These are phyloP conservation scores for Colletotrichum endophyticum DNA, from an alignment of 2,329 filamentous ascomycete genomes.

Conservation along the genomic window DNA sequence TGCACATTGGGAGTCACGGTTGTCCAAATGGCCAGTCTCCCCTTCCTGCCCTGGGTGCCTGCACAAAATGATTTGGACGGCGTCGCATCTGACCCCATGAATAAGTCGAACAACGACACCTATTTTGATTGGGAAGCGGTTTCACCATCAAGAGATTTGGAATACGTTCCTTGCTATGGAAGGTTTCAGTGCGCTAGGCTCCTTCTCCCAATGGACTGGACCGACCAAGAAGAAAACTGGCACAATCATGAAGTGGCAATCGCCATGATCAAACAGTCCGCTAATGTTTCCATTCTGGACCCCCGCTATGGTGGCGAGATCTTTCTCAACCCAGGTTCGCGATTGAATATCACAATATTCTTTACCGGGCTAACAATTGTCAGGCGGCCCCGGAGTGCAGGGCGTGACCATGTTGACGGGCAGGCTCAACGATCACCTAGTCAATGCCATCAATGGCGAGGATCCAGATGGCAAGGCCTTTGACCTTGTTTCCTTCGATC, in stretches of 20 bases:
- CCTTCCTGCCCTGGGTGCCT: not conserved
- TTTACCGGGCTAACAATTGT: not conserved
- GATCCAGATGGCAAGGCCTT: slow-evolving; percentile 40
- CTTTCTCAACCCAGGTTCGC: slow-evolving; percentile 44
- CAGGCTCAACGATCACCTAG: not conserved
- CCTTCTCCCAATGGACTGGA: slow-evolving; percentile 47
- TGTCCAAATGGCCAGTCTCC: not conserved
- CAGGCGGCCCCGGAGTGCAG: not conserved
- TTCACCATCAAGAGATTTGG: slow-evolving; percentile 35
- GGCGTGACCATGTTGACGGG: not conserved
- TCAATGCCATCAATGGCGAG: not conserved
- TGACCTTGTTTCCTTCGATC: slow-evolving; percentile 52
- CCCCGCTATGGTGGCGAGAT: slow-evolving; percentile 44
- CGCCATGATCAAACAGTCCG: slow-evolving; percentile 45
- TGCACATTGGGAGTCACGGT: not conserved
- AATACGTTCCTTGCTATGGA: slow-evolving; percentile 44
- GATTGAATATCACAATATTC: too few relatives aligned
- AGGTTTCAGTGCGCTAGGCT: slow-evolving; percentile 45
- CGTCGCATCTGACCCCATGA: not conserved
- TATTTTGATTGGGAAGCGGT: slow-evolving; percentile 41
- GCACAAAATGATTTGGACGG: not conserved
- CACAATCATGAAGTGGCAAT: slow-evolving; percentile 36
- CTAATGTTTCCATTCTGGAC: slow-evolving; percentile 37
- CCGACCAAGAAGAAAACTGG: slow-evolving; percentile 5
- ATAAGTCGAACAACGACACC: not conserved